Percentiles rank a stretch among this genome's conserved stretches.
Evolutionary conservation across 768 basidiomycete species (phyloP).

Genomic region (Amyloporia xantha): DNA sequence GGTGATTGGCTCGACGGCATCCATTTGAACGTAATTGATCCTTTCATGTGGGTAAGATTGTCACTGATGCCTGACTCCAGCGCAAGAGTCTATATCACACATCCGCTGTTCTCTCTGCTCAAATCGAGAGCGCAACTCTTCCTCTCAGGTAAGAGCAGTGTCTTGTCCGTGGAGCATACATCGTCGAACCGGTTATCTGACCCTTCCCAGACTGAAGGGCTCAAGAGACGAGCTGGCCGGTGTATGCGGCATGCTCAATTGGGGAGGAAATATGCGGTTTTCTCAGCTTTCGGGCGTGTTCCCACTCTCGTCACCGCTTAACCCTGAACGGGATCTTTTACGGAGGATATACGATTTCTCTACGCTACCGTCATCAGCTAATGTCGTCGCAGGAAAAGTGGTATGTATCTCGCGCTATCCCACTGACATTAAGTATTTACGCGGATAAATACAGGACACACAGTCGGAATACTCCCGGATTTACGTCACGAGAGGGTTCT

Average conservation of each 20-base stretch:
- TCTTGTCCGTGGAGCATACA: neutral
- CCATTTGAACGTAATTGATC: slow-evolving; percentile 16
- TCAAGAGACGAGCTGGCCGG: slow-evolving; percentile 35
- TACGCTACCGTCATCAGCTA: neutral
- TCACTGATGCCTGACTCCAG: slow-evolving; percentile 11
- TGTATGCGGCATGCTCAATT: slow-evolving; percentile 43
- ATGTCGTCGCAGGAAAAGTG: neutral
- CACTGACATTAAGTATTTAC: too few species aligned
- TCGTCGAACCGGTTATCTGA: neutral
- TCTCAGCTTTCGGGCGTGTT: slow-evolving; percentile 50
- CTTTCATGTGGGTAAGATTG: neutral
- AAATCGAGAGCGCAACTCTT: slow-evolving; percentile 31
- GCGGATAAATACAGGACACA: slow-evolving; percentile 5
- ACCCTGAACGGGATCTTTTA: slow-evolving; percentile 4
- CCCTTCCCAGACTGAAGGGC: slow-evolving; percentile 27
- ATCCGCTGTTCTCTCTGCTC: slow-evolving; percentile 30
- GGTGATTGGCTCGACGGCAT: slow-evolving; percentile 23
- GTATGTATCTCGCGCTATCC: too few species aligned
- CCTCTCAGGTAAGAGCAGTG: slow-evolving; percentile 22
- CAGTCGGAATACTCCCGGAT: slow-evolving; percentile 32
- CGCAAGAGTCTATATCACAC: slow-evolving; percentile 22
- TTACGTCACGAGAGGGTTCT: slow-evolving; percentile 58
- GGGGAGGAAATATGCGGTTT: slow-evolving; percentile 47
- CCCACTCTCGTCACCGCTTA: slow-evolving; percentile 27
- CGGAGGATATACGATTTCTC: slow-evolving; percentile 17